phyloP scores from a whole-genome alignment of 2,329 filamentous ascomycete species.

The Colletotrichum zoysiae region DNA sequence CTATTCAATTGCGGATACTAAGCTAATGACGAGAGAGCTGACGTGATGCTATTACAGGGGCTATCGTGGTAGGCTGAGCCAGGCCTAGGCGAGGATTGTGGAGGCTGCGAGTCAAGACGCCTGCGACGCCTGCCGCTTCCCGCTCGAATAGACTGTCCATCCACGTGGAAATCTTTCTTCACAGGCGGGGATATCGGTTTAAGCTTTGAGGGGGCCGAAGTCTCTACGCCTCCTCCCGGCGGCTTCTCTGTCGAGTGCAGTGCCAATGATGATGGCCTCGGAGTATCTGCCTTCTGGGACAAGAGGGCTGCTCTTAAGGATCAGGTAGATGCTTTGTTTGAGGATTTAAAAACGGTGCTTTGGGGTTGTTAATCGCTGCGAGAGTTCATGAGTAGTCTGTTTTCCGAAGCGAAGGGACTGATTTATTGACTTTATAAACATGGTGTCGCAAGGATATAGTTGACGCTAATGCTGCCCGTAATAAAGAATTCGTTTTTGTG shows the following conservation, averaged over 20 bases:
- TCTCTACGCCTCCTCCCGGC: not conserved
- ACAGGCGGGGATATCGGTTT: slow-evolving; percentile 16
- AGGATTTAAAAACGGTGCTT: slow-evolving; percentile 7
- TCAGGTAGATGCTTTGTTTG: slow-evolving; percentile 4
- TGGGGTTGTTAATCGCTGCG: not conserved
- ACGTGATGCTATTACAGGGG: slow-evolving; percentile 22
- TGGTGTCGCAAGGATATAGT: too few species aligned
- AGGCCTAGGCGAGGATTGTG: not conserved
- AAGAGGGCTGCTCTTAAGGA: slow-evolving; percentile 7
- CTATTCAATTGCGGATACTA: slow-evolving; percentile 4
- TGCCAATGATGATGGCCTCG: not conserved
- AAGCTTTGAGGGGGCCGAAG: slow-evolving; percentile 13
- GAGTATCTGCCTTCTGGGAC: slow-evolving; percentile 19
- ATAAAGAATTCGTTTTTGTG: too few species aligned
- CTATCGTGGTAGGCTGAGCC: slow-evolving; percentile 1
- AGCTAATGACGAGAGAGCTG: slow-evolving; percentile 24
- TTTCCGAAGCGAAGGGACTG: not conserved
- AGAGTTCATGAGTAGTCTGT: not conserved
- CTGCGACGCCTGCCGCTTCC: slow-evolving; percentile 30
- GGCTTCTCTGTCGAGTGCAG: slow-evolving; percentile 26
- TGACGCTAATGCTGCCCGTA: too few species aligned
- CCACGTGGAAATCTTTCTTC: slow-evolving; percentile 11
- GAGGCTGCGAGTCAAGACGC: slow-evolving; percentile 19
- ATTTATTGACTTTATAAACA: not conserved
- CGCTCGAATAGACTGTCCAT: slow-evolving; percentile 21